phyloP scores from a whole-genome alignment of 2,329 filamentous ascomycete species.

The Monilinia aucupariae region DNA sequence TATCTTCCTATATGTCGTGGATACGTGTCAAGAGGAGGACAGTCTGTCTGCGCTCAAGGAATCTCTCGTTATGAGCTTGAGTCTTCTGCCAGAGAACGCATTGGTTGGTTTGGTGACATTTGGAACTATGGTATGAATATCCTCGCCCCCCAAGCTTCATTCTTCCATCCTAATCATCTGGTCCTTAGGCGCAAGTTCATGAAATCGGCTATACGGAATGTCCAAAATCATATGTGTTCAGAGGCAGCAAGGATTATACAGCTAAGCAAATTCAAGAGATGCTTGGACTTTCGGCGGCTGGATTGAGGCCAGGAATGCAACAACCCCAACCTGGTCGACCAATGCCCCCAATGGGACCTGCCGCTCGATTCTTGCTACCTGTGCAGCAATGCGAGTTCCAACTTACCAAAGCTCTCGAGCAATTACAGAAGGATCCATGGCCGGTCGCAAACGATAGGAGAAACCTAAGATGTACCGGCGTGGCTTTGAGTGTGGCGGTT shows the following conservation, averaged over 20 bases:
- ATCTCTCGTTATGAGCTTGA: slow-evolving; percentile 80
- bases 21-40: slow-evolving; percentile 84
- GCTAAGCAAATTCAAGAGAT: slow-evolving; percentile 99
- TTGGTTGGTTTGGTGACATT: slow-evolving; percentile 80
- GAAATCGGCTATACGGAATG: slow-evolving; percentile 98
- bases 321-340: slow-evolving; percentile 71
- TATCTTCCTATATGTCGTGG: slow-evolving; percentile 82
- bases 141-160: not conserved
- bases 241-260: slow-evolving; percentile 95
- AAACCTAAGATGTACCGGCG: slow-evolving; percentile 85
- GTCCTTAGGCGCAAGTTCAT: slow-evolving; percentile 78
- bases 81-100: slow-evolving; percentile 73
- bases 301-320: slow-evolving; percentile 62
- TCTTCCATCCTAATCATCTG: not conserved
- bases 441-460: slow-evolving; percentile 91
- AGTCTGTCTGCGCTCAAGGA: slow-evolving; percentile 78
- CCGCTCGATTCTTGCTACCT: slow-evolving; percentile 84
- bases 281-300: slow-evolving; percentile 74
- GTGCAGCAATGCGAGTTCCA: slow-evolving; percentile 96
- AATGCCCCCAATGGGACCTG: slow-evolving; percentile 69
- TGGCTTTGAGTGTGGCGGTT: slow-evolving; percentile 91
- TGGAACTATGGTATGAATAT: slow-evolving; percentile 78
- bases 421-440: slow-evolving; percentile 96
- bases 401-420: slow-evolving; percentile 90
- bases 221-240: slow-evolving; percentile 97